Percentiles rank a stretch among this genome's conserved stretches.
phyloP scores from a whole-genome alignment of 352 stramenopile species.

The Phytophthora citricola region DNA sequence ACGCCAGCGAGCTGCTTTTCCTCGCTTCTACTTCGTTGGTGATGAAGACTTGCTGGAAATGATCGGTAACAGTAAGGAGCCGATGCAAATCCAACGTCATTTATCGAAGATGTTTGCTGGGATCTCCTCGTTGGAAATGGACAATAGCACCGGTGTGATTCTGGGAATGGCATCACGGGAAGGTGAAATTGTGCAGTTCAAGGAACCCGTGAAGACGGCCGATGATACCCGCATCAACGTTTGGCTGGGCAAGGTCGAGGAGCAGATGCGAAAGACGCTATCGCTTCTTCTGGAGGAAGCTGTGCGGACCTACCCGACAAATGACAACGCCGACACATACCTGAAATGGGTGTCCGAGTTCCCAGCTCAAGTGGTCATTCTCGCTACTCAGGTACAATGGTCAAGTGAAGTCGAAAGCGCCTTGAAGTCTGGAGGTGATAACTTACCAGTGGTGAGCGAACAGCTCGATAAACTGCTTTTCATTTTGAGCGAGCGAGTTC shows the following conservation, averaged over 20 bases:
- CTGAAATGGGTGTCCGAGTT: constrained; percentile 97
- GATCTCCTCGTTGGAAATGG: constrained; percentile 93
- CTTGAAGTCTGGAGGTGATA: constrained; percentile 71
- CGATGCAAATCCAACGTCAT: constrained; percentile 96
- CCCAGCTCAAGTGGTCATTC: constrained; percentile 99
- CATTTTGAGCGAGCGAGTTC: constrained; percentile 97
- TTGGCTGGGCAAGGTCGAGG: constrained; percentile 98
- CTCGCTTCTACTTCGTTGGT: constrained; percentile 99
- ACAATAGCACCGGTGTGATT: constrained; percentile 75
- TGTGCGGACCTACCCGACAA: constrained; percentile 79
- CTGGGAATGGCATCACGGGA: constrained; percentile 98
- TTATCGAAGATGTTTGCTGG: constrained; percentile 99
- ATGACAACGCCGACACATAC: constrained; percentile 89
- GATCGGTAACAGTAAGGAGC: constrained; percentile 99
- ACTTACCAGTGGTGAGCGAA: constrained; percentile 57
- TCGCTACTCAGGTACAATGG: constrained; percentile 98
- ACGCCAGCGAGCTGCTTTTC: constrained; percentile 96
- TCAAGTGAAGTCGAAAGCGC: constrained; percentile 94
- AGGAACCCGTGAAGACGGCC: constrained; percentile 91
- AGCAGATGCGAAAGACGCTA: constrained; percentile 97
- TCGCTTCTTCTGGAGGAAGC: constrained; percentile 95
- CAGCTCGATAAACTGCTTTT: constrained; percentile 90
- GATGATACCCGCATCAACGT: constrained; percentile 93
- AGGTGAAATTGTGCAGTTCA: constrained; percentile 97
- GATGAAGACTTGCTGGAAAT: constrained; percentile 99